A percentile compares a stretch with the other conserved stretches of the same genome.
phyloP scores from a whole-genome alignment of 306 rosid genomes.

The Dicorynia guianensis region DNA sequence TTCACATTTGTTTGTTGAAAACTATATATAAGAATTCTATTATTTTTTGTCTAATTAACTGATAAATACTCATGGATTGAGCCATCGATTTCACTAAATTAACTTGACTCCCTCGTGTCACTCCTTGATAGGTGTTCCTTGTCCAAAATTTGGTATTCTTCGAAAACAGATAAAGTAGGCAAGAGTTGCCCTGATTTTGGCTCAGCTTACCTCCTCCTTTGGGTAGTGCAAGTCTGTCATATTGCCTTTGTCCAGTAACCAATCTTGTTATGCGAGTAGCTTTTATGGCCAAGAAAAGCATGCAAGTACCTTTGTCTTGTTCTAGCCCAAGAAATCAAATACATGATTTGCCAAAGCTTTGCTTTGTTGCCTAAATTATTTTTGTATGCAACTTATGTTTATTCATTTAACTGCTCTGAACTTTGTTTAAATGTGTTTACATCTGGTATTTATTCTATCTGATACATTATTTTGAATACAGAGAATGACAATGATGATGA shows the following conservation, averaged over 20 bases:
- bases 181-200: background rate
- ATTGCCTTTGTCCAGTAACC: background rate
- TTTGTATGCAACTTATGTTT: background rate
- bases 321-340: background rate
- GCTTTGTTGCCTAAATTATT: background rate
- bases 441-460: background rate
- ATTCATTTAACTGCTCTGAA: constrained; percentile 15
- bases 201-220: background rate
- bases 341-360: background rate
- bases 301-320: background rate
- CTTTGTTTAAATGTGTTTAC: constrained; percentile 17
- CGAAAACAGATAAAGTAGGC: background rate
- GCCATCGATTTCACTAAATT: background rate
- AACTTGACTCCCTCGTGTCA: background rate
- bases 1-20: background rate
- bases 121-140: background rate
- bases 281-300: background rate
- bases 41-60: background rate
- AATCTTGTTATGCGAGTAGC: background rate
- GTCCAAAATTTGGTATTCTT: no score
- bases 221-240: background rate
- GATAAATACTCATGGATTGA: background rate
- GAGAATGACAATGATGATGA: constrained; percentile 45
- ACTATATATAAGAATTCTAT: background rate
- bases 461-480: constrained; percentile 22